Percentiles rank a stretch among this genome's conserved stretches.
Evolutionary conservation across 352 stramenopile genomes (phyloP).

Genomic region (Globisporangium uncinulatum): DNA sequence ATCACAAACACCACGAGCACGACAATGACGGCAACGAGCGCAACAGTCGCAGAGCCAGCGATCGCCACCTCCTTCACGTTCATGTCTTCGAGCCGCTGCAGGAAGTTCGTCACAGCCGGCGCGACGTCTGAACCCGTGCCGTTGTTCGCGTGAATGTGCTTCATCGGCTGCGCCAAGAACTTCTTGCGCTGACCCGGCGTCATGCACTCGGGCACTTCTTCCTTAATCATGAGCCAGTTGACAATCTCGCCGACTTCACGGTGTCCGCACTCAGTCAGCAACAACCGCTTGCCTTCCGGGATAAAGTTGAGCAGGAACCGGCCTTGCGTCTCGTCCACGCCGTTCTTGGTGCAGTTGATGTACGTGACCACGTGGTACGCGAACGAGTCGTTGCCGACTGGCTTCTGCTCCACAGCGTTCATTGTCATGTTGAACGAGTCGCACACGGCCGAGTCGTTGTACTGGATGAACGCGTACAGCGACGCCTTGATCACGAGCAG

Average conservation of each 20-base stretch:
- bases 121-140: conserved; percentile 35
- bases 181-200: conserved; percentile 69
- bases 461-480: conserved; percentile 81
- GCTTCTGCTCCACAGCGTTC: conserved; percentile 79
- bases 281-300: conserved; percentile 65
- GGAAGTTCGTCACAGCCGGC: conserved; percentile 58
- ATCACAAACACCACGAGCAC: conserved; percentile 64
- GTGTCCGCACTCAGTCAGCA: conserved; percentile 80
- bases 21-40: conserved; percentile 57
- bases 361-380: conserved; percentile 83
- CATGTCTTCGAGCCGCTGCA: conserved; percentile 51
- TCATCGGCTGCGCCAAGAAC: conserved; percentile 81
- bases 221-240: conserved; percentile 83
- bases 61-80: conserved; percentile 71
- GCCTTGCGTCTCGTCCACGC: conserved; percentile 65
- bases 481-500: conserved; percentile 81
- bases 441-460: conserved; percentile 79
- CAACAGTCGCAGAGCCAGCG: conserved; percentile 42
- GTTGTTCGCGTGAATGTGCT: conserved; percentile 80
- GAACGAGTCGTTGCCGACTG: conserved; percentile 59
- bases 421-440: conserved; percentile 86
- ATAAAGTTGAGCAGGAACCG: conserved; percentile 85
- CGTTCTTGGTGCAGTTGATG: conserved; percentile 81
- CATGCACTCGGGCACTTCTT: conserved; percentile 82
- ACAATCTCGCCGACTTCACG: conserved; percentile 79